Base-by-base conservation (phyloP, 1,284 basidiomycete species). In the Salmacisia buchloeana region DNA sequence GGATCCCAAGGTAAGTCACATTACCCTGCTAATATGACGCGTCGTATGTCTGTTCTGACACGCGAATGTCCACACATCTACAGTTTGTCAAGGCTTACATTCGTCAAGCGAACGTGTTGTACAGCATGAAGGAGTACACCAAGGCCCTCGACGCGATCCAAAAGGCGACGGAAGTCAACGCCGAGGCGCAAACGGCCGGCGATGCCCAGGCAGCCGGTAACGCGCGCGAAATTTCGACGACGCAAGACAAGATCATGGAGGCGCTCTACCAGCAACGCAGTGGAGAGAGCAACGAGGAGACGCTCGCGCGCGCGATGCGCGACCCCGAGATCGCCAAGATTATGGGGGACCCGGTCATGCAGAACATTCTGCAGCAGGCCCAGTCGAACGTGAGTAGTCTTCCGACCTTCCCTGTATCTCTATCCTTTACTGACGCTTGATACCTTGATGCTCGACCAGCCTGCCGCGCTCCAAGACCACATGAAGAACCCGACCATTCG, bases 251-350 rank as follows among this genome's bases (percentile, higher is more conserved):
- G 67, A 69, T 78, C 62, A 88, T 93, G 77, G 85, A 86, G 78
- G 92, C 91, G 46, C 81, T 94, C 61, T 90, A 88, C 80, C 83
- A 83, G 54, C 87, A 97, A 80, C 86, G 93, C n/a, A 85, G 87
- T 23, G 86, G 84, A 57, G 96, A 99, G 83, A 88, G 87, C 15
- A 92, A 97, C 75, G 92, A 98, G 80, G 86, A 99, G 83, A 92
- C 93, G 21, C 83, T 97, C 66, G 85, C 90, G 76, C 85, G 94
- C 35, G 96, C 94, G 10, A 97, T 97, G 94, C 85, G 92, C 61
- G 94, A 98, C 83, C 96, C 96, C 6, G 94, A 98, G 82, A 86
- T 97, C 60, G 90, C 89, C 64, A 88, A 81, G 70, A 83, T 84
- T 69, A 83, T 84, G 83, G 73, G 76, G 89, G 83, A 80, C 58